Conservation (phyloP, 305 asterid genomes). For the Rubia occidens region DNA sequence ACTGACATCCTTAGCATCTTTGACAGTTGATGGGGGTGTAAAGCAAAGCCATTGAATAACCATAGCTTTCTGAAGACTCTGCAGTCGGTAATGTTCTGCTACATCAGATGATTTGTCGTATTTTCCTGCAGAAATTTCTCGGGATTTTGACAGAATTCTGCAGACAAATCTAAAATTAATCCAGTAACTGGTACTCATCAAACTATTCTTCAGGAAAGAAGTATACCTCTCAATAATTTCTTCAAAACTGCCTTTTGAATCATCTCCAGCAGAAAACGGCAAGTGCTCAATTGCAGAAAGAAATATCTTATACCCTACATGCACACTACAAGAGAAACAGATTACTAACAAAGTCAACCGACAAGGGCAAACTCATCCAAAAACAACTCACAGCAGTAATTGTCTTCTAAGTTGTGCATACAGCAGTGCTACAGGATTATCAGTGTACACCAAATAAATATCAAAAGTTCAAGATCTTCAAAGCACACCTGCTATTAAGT, state of each 20-base stretch:
- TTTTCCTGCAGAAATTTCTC: constrained; percentile 51
- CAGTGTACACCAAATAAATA: neutral
- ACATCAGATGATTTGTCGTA: constrained; percentile 51
- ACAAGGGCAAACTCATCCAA: neutral
- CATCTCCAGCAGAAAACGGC: constrained; percentile 65
- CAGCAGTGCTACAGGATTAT: neutral
- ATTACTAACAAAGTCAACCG: constrained; percentile 12
- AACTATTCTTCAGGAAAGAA: constrained; percentile 20
- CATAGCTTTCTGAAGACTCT: constrained; percentile 90
- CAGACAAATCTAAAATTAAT: constrained; percentile 13
- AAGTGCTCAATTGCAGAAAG: constrained; percentile 79
- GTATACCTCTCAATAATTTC: constrained; percentile 85
- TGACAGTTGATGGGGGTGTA: constrained; percentile 97
- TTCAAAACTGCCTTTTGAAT: constrained; percentile 76
- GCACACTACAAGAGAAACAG: constrained; percentile 46
- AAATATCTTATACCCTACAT: constrained; percentile 79
- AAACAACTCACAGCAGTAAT: neutral
- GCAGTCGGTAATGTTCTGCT: constrained; percentile 81
- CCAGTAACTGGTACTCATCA: constrained; percentile 11
- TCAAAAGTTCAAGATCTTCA: neutral
- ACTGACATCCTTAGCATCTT: constrained; percentile 55
- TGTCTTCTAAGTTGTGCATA: neutral
- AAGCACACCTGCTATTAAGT: constrained; percentile 79
- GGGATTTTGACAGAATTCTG: constrained; percentile 85
- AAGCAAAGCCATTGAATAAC: constrained; percentile 99